Evolutionary conservation across 371 early-diverging fungal genomes (phyloP), one percentile per base, ranked within the genome.

Genomic region (Zancudomyces culisetae): DNA sequence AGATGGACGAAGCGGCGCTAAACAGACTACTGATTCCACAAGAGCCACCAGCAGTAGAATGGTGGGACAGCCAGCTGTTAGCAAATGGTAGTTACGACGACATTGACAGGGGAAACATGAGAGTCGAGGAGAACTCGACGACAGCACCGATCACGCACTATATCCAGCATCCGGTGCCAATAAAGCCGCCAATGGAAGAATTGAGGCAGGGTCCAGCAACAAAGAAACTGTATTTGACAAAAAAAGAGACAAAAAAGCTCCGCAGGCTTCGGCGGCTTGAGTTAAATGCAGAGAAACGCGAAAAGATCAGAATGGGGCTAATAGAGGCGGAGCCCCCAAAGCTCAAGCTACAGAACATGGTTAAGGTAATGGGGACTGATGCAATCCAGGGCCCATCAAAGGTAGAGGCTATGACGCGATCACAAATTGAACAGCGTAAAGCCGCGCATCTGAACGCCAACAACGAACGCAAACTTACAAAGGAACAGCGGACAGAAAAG

Each of bases 51-150:
- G 69, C 57, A 0, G 79, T 84, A 2, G 98, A 94, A 64, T 94
- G 95, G 98, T 95, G 95, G 98, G 95, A 97, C 72, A 76, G 76
- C 26, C 85, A 79, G 6, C 74, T 93, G 26, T 71, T 88, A 6
- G 67, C 74, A 6, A 78, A 81, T 56, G 77, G 74, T 49, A 67
- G 29, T 0, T 65, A 61, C 27, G 45, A 15, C 4, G 19, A 22
- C 22, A 39, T 35, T 45, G 20, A 52, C 19, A 61, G 60, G 26
- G 59, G 61, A 6, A 63, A 67, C 24, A 68, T 70, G 35, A 60
- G 72, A 6, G 70, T 69, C 12, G 69, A 64, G 0, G 66, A 69
- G 15, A 77, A 76, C 42, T 72, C 79, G 15, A 63, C 81, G 21
- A 45, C 45, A 22, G 24, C 22, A 20, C 45, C 45, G 4, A 73